Evolutionary conservation across 73 alveolate genomes (phyloP).

Genomic region (Paramecium caudatum): DNA sequence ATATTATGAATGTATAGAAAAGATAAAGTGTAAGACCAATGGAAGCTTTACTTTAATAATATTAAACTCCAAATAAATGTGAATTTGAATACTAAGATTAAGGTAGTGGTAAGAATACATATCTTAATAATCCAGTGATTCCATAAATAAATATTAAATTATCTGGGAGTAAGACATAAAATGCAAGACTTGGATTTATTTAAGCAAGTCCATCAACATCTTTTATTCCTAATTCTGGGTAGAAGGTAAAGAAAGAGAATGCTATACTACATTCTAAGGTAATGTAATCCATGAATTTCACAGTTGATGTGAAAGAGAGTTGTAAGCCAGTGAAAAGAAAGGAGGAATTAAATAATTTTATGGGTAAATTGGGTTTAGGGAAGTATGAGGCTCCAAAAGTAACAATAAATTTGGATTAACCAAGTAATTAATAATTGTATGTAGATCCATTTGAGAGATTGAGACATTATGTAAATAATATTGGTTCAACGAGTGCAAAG

Average conservation of each 20-base stretch:
- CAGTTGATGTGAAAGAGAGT: slow-evolving; percentile 18
- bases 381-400: slow-evolving; percentile 64
- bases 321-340: slow-evolving; percentile 4
- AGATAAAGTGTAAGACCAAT: not conserved
- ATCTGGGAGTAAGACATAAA: slow-evolving; percentile 18
- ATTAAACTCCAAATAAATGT: slow-evolving; percentile 1
- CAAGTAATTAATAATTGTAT: not conserved
- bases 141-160: not conserved
- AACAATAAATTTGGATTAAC: slow-evolving; percentile 37
- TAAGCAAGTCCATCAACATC: slow-evolving; percentile 18
- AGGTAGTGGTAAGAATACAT: slow-evolving; percentile 49
- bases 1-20: not conserved
- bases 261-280: slow-evolving; percentile 14
- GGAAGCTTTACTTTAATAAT: not conserved
- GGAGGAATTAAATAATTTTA: slow-evolving; percentile 35
- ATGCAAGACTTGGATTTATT: slow-evolving; percentile 5
- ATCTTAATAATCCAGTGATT: not conserved
- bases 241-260: slow-evolving; percentile 33
- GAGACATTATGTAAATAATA: slow-evolving; percentile 53
- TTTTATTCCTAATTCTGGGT: not conserved
- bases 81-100: not conserved
- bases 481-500: slow-evolving; percentile 25
- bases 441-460: slow-evolving; percentile 42
- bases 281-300: slow-evolving; percentile 10
- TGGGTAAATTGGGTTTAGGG: slow-evolving; percentile 67